Conservation (phyloP, 106 monocot species). For the Narthecium ossifragum region DNA sequence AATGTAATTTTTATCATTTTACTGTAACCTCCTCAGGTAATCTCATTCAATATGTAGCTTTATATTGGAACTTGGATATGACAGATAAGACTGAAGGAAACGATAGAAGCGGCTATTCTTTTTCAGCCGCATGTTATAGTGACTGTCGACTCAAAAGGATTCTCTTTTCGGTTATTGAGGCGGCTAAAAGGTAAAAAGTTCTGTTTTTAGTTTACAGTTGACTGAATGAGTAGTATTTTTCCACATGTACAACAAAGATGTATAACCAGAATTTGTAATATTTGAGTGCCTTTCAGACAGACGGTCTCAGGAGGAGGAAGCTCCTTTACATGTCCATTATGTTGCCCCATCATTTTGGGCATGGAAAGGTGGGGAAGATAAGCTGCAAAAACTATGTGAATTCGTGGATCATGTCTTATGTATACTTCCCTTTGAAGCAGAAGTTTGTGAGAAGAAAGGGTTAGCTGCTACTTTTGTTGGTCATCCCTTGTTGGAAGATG, state of each 20-base stretch:
- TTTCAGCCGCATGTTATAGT: constrained; percentile 91
- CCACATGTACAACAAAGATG: background rate
- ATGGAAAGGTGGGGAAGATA: constrained; percentile 95
- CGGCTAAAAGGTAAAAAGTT: constrained; percentile 61
- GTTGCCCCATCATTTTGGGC: constrained; percentile 99
- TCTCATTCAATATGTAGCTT: constrained; percentile 1
- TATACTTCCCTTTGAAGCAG: constrained; percentile 95
- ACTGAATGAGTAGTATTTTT: too few relatives aligned
- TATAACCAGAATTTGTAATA: background rate
- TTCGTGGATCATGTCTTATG: constrained; percentile 89
- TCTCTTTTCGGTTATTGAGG: constrained; percentile 82
- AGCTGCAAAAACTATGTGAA: constrained; percentile 35
- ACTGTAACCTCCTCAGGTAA: background rate
- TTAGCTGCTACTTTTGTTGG: constrained; percentile 86
- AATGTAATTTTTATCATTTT: constrained; percentile 20
- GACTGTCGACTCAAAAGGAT: constrained; percentile 92
- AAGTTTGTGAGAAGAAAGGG: constrained; percentile 65
- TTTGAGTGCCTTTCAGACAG: constrained; percentile 37
- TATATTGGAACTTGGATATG: constrained; percentile 8
- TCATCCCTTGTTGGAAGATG: constrained; percentile 78
- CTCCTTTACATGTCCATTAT: constrained; percentile 77
- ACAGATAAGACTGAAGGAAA: constrained; percentile 61
- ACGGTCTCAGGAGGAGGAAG: constrained; percentile 11
- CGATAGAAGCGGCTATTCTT: constrained; percentile 37
- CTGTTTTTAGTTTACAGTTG: too few relatives aligned